Conservation (phyloP, 164 flowering plant genomes). For the Paratinospora sagittata region DNA sequence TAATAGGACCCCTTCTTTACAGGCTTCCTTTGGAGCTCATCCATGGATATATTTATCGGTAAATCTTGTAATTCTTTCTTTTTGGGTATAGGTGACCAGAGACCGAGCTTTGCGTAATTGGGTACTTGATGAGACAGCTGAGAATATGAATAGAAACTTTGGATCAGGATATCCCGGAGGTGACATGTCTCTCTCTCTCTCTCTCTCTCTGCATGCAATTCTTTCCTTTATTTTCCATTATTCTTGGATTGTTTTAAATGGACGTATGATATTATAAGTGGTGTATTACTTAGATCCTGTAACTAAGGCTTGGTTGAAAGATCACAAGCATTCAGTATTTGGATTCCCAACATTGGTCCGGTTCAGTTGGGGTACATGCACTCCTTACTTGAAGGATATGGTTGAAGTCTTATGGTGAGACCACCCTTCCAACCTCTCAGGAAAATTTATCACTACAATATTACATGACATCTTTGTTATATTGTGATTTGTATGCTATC, state of each 20-base stretch:
- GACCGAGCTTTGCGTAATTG: constrained; percentile 70
- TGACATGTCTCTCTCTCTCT: constrained; percentile 10
- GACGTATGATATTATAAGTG: background rate
- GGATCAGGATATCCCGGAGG: constrained; percentile 99
- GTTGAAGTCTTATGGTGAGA: constrained; percentile 80
- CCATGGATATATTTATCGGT: background rate
- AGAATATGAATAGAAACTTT: constrained; percentile 61
- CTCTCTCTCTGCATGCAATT: background rate
- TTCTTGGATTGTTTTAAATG: background rate
- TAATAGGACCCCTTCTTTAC: constrained; percentile 17
- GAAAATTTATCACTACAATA: background rate
- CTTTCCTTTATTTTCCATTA: background rate
- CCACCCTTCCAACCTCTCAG: constrained; percentile 3
- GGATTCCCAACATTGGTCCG: constrained; percentile 93
- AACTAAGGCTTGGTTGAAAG: constrained; percentile 80
- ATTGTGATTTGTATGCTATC: background rate
- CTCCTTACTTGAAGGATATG: constrained; percentile 50
- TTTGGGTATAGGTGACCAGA: constrained; percentile 65
- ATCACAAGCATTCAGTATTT: constrained; percentile 73
- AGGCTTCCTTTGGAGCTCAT: constrained; percentile 3
- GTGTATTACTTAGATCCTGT: constrained; percentile 49
- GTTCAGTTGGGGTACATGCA: constrained; percentile 98
- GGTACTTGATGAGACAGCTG: constrained; percentile 79
- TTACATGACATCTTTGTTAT: background rate
- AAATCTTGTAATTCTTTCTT: background rate